Conservation (phyloP, 1,284 basidiomycete genomes). For the Leucoagaricus sp. region DNA sequence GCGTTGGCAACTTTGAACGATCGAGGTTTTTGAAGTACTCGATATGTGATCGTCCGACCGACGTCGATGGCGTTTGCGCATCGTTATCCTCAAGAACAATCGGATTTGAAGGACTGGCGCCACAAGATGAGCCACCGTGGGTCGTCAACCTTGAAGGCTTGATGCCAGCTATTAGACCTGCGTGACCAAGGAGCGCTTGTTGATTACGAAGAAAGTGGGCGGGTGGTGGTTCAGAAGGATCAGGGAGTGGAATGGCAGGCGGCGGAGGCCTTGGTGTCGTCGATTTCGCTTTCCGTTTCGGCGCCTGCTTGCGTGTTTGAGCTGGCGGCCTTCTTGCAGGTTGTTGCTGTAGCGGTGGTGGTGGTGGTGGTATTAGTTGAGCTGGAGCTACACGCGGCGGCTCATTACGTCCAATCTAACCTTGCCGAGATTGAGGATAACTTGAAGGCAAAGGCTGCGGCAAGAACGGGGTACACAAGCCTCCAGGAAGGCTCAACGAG, state of each 20-base stretch:
- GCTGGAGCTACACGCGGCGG: neutral
- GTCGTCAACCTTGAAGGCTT: constrained; percentile 54
- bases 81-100: constrained; percentile 68
- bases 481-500: constrained; percentile 46
- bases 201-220: constrained; percentile 73
- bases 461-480: constrained; percentile 42
- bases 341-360: neutral
- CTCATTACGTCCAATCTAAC: constrained; percentile 4
- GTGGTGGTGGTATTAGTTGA: no score
- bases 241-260: constrained; percentile 59
- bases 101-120: constrained; percentile 58
- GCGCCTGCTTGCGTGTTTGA: constrained; percentile 22
- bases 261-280: constrained; percentile 38
- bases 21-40: constrained; percentile 27
- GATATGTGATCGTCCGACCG: constrained; percentile 5
- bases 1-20: constrained; percentile 41
- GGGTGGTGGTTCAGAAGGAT: constrained; percentile 60
- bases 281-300: constrained; percentile 26
- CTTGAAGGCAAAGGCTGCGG: constrained; percentile 12
- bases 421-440: constrained; percentile 16
- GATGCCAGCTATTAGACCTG: constrained; percentile 66
- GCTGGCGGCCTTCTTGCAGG: constrained; percentile 20
- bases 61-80: constrained; percentile 21
- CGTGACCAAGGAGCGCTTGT: constrained; percentile 65
- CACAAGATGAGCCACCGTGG: constrained; percentile 33